phyloP scores from a whole-genome alignment of 2,329 filamentous ascomycete species.

The Xenoacremonium recifei region DNA sequence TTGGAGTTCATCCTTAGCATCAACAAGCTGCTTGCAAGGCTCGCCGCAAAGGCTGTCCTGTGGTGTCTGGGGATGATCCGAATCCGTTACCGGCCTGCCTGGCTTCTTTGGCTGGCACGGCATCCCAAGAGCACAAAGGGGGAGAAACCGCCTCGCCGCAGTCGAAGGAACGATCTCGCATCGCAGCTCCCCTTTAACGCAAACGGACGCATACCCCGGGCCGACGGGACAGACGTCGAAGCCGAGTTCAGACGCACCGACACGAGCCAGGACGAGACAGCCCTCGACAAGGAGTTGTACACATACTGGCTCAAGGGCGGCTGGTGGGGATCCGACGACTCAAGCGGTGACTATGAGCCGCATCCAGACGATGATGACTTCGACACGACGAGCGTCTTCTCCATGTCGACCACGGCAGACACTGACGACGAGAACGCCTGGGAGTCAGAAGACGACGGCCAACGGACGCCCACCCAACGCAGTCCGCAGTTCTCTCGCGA shows the following conservation, averaged over 20 bases:
- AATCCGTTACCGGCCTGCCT: constrained; percentile 36
- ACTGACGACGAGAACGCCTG: constrained; percentile 48
- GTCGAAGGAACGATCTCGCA: constrained; percentile 5
- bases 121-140: constrained; percentile 32
- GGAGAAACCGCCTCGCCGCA: constrained; percentile 14
- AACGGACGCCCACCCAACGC: constrained; percentile 72
- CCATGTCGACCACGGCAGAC: constrained; percentile 43
- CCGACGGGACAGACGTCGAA: constrained; percentile 76
- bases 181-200: constrained; percentile 33
- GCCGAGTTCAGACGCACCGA: constrained; percentile 65
- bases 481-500: constrained; percentile 50
- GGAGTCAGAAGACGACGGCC: constrained; percentile 51
- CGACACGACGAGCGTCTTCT: constrained; percentile 81
- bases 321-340: constrained; percentile 80
- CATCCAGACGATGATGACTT: constrained; percentile 55
- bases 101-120: constrained; percentile 57
- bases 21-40: constrained; percentile 39
- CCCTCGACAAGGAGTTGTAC: constrained; percentile 74
- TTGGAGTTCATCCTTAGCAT: constrained; percentile 77
- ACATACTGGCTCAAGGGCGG: constrained; percentile 81
- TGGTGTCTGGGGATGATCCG: constrained; percentile 59
- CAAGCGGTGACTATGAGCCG: constrained; percentile 74
- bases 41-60: constrained; percentile 29
- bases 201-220: constrained; percentile 53
- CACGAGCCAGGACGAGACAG: constrained; percentile 53